Evolutionary conservation across 2,329 filamentous ascomycete species (phyloP).

Genomic region (Ophioceras dolichostomum): DNA sequence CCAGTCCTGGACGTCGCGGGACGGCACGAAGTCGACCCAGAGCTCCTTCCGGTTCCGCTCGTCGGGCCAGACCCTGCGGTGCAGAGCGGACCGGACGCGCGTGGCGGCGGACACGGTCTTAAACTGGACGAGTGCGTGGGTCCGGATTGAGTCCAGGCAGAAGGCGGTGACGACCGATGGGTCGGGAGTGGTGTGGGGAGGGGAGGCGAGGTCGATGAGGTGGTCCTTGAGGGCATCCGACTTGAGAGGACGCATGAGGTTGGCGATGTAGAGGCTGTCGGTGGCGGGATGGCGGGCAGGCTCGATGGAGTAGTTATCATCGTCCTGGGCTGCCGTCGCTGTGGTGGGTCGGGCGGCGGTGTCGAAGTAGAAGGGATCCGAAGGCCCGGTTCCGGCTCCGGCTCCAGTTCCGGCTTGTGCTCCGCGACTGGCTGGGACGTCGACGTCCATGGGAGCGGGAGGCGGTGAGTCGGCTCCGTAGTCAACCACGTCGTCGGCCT

Average conservation of each 20-base stretch:
- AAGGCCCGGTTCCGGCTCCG: not conserved
- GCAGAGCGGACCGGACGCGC: slow-evolving; percentile 62
- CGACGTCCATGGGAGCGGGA: not conserved
- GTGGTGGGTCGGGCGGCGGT: not conserved
- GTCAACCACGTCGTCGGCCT: slow-evolving; percentile 16
- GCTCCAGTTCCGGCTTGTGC: not conserved
- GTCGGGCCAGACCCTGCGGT: slow-evolving; percentile 74
- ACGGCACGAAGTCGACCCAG: slow-evolving; percentile 82
- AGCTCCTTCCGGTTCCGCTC: slow-evolving; percentile 74
- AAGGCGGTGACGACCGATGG: slow-evolving; percentile 51
- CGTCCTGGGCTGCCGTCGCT: not conserved
- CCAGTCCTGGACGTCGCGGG: slow-evolving; percentile 61
- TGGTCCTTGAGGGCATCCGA: slow-evolving; percentile 54
- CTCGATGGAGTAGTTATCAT: not conserved
- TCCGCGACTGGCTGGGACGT: no score
- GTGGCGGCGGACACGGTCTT: slow-evolving; percentile 56
- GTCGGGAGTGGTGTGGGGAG: slow-evolving; percentile 33
- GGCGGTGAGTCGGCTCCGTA: slow-evolving; percentile 8
- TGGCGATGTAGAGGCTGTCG: slow-evolving; percentile 72
- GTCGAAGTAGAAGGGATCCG: no score
- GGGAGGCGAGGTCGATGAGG: slow-evolving; percentile 54
- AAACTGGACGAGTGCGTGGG: slow-evolving; percentile 76
- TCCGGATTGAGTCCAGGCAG: slow-evolving; percentile 74
- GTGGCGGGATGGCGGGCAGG: slow-evolving; percentile 58
- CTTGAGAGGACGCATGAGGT: slow-evolving; percentile 80